Base-by-base conservation (phyloP, 805 yeast species). In the Starmera amethionina region DNA sequence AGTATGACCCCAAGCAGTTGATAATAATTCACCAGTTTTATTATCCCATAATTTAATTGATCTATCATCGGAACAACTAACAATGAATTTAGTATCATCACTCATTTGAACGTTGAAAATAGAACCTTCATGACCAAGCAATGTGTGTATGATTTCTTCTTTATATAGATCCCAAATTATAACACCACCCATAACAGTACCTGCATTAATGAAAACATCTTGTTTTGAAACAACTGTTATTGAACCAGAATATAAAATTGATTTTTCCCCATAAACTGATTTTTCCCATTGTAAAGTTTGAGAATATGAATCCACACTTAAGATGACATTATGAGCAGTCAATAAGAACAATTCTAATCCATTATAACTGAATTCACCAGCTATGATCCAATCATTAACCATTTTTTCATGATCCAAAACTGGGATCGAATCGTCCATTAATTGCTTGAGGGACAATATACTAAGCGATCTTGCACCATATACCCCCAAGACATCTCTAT, bases 1-100 rank as follows among this genome's bases (percentile, higher is more conserved):
- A 1, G 83, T 80, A 56, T 93, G 98, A 12, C 97, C 98, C 97
- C 97, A 93, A 0, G 96, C 97, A 25, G 79, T 74, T 1, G 90
- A 82, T 32, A 83, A 49, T 30, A 77, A 60, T 10, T 61, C 50
- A 1, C 94, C 90, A 2, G 73, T 54, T 7, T 52, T 51, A 45
- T 81, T 62, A 49, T 76, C 76, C 80, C 88, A 88, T 6, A 90
- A 56, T 42, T 79, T 81, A 40, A 93, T 77, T 0, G 96, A 84
- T 45, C 98, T 70, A 55, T 90, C 98, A 59, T 93, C 97, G 0
- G 97, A 90, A 56, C 98, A 93, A 37, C 90, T 79, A 2, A 81
- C 77, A 8, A 86, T 62, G 41, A 62, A 68, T 35, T 63, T 56
- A 5, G 82, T 85, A 39, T 70, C 64, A 0, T 56, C 45, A 43